Conservation (phyloP, 2,329 filamentous ascomycete species). For the Endothia cerciana region DNA sequence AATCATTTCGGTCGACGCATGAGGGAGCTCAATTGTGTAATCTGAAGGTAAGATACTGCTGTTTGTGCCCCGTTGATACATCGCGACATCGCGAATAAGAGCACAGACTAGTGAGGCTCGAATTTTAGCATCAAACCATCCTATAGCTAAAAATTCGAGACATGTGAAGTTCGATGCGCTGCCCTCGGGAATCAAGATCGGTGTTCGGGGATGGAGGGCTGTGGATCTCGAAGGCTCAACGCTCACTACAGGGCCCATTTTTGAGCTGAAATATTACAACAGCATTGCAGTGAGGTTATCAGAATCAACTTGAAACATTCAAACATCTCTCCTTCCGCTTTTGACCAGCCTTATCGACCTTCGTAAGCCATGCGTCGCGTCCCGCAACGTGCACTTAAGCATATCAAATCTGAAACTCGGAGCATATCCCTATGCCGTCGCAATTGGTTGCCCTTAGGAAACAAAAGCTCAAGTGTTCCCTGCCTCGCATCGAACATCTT, state of each 20-base stretch:
- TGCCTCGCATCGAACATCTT: neutral
- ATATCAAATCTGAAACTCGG: conserved; percentile 5
- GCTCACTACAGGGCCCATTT: neutral
- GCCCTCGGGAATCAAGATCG: conserved; percentile 7
- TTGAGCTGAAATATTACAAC: neutral
- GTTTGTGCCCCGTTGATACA: neutral
- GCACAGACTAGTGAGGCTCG: neutral
- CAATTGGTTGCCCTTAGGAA: neutral
- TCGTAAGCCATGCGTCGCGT: neutral
- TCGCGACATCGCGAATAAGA: neutral
- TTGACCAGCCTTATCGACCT: neutral
- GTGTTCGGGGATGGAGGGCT: conserved; percentile 5
- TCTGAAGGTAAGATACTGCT: neutral
- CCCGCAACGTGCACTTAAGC: neutral
- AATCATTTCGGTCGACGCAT: neutral
- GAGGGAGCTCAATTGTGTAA: neutral
- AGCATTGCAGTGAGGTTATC: neutral
- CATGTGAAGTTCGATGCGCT: neutral
- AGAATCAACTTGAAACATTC: neutral
- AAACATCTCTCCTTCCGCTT: conserved; percentile 1
- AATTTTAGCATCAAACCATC: neutral
- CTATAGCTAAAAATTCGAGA: neutral
- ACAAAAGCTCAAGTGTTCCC: neutral
- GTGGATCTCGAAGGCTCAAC: neutral
- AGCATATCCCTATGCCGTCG: neutral